These are phyloP conservation scores for Acorus gramineus DNA, from an alignment of 106 monocot species.

Conservation along the genomic window DNA sequence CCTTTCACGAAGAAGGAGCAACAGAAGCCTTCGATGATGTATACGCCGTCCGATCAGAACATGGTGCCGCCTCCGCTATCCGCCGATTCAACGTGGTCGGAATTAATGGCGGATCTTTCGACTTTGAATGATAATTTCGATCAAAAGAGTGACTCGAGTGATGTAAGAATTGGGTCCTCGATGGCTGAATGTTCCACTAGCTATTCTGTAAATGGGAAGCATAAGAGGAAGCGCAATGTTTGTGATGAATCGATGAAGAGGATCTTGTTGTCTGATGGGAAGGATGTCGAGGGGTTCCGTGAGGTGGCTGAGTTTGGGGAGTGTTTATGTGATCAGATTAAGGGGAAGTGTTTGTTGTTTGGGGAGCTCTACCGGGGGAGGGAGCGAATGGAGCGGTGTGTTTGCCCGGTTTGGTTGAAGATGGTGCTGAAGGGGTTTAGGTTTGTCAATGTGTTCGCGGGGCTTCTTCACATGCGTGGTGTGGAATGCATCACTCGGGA, in stretches of 20 bases:
- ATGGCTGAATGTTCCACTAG: background rate
- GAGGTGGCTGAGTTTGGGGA: slow-evolving; percentile 15
- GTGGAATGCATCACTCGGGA: slow-evolving; percentile 29
- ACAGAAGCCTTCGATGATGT: background rate
- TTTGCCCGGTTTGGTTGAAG: slow-evolving; percentile 71
- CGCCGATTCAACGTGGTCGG: slow-evolving; percentile 55
- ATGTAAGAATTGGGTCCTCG: background rate
- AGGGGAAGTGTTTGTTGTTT: slow-evolving; percentile 35
- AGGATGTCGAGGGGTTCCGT: slow-evolving; percentile 21
- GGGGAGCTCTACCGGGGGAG: slow-evolving; percentile 10
- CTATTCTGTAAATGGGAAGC: slow-evolving; percentile 1
- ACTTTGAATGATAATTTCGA: slow-evolving; percentile 18
- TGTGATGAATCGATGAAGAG: slow-evolving; percentile 1
- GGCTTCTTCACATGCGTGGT: slow-evolving; percentile 34
- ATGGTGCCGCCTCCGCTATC: slow-evolving; percentile 2
- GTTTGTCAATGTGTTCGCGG: slow-evolving; percentile 55
- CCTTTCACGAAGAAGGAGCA: slow-evolving; percentile 62
- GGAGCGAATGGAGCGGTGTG: slow-evolving; percentile 12
- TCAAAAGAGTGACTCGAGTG: background rate
- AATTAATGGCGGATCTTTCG: slow-evolving; percentile 65
- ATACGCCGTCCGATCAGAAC: background rate
- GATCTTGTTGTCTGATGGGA: slow-evolving; percentile 15
- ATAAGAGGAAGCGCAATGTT: slow-evolving; percentile 11
- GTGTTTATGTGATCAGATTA: slow-evolving; percentile 38
- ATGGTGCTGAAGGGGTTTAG: slow-evolving; percentile 56